phyloP scores from a whole-genome alignment of 2,329 filamentous ascomycete genomes.

The Sporothrix brunneoviolacea region DNA sequence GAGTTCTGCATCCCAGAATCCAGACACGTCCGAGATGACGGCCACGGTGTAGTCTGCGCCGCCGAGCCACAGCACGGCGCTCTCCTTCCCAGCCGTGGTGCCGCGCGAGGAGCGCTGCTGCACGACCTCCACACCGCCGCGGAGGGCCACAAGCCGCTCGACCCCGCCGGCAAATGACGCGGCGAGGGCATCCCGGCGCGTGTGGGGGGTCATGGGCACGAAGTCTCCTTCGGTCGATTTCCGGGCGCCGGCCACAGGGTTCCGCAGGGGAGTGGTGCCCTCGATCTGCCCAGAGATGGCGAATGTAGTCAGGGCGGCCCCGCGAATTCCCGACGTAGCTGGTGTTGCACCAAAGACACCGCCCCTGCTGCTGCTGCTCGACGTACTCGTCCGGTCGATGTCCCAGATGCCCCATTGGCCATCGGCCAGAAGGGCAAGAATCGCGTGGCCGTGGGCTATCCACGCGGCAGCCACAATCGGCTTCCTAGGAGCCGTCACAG shows the following conservation, averaged over 20 bases:
- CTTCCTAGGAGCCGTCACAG: conserved; percentile 41
- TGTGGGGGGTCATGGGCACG: conserved; percentile 58
- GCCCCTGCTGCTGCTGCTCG: not conserved
- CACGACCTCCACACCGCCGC: conserved; percentile 46
- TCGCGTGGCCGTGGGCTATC: conserved; percentile 53
- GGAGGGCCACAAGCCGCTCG: conserved; percentile 45
- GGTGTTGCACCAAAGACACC: conserved; percentile 36
- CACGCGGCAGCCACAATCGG: conserved; percentile 56
- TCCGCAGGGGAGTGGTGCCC: conserved; percentile 50
- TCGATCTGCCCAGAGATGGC: conserved; percentile 54
- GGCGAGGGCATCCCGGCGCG: conserved; percentile 46
- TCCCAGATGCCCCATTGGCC: conserved; percentile 66
- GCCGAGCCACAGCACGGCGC: conserved; percentile 50
- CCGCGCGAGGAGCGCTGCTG: conserved; percentile 35
- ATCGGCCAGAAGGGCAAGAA: conserved; percentile 53
- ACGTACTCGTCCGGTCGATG: conserved; percentile 48
- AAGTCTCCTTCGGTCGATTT: conserved; percentile 42
- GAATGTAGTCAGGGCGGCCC: conserved; percentile 53
- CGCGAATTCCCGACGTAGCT: conserved; percentile 45
- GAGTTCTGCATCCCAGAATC: conserved; percentile 55
- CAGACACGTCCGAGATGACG: conserved; percentile 46
- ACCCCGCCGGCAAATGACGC: conserved; percentile 37
- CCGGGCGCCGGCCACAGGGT: conserved; percentile 28
- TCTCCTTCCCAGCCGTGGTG: conserved; percentile 44
- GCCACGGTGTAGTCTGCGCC: conserved; percentile 48